These are phyloP conservation scores for Coemansia sp. DNA, from an alignment of 192 early-diverging fungal species.

Conservation along the genomic window DNA sequence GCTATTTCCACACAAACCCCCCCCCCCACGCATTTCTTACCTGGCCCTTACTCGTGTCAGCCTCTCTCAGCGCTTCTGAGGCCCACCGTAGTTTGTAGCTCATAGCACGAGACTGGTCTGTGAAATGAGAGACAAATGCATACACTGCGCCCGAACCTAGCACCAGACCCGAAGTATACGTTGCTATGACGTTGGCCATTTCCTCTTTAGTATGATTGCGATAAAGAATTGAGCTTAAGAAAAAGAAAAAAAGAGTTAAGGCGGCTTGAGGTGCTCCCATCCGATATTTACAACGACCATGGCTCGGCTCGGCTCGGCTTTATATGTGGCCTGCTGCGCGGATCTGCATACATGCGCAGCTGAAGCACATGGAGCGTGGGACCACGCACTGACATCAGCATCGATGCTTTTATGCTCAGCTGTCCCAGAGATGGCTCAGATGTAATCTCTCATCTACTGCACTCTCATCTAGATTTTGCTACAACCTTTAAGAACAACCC, in stretches of 20 bases:
- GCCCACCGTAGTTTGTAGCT: slow-evolving; percentile 37
- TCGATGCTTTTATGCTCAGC: not conserved
- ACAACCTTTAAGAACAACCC: not conserved
- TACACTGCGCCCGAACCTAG: slow-evolving; percentile 40
- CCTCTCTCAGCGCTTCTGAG: slow-evolving; percentile 23
- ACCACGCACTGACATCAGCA: not conserved
- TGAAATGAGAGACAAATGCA: slow-evolving; percentile 37
- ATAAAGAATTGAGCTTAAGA: not conserved
- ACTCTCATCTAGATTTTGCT: not conserved
- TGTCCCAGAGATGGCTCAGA: not conserved
- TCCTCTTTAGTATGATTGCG: not conserved
- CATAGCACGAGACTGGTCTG: slow-evolving; percentile 30
- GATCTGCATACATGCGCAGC: not conserved
- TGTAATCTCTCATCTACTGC: slow-evolving; percentile 1
- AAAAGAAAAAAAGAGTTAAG: not conserved
- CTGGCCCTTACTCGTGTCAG: slow-evolving; percentile 9
- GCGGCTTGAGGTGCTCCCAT: not conserved
- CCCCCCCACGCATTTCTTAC: slow-evolving; percentile 3
- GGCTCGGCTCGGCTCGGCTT: not conserved
- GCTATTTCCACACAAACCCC: not conserved
- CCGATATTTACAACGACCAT: not conserved
- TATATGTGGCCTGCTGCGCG: not conserved
- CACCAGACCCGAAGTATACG: slow-evolving; percentile 46
- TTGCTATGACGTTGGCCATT: slow-evolving; percentile 50
- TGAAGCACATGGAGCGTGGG: not conserved